phyloP scores from a whole-genome alignment of 2,329 filamentous ascomycete species.

The Penicillium oxalicum region DNA sequence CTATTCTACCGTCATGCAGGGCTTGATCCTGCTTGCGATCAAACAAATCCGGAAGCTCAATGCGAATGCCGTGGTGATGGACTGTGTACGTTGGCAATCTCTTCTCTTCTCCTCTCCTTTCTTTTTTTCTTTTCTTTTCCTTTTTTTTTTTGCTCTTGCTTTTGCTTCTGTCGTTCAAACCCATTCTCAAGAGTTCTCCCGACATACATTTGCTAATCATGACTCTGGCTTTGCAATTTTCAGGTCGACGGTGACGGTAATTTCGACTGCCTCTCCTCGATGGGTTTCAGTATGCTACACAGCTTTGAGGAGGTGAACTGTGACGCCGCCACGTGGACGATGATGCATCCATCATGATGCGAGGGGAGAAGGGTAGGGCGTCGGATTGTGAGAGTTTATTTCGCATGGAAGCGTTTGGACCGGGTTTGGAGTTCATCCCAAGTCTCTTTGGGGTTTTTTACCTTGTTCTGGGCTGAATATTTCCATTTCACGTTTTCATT shows the following conservation, averaged over 20 bases:
- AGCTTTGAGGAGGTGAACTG: slow-evolving; percentile 76
- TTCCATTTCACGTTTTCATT: not conserved
- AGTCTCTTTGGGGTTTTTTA: no score
- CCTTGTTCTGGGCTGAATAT: no score
- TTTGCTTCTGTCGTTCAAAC: no score
- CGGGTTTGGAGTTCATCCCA: no score
- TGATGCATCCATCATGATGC: slow-evolving; percentile 41
- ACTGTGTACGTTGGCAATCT: slow-evolving; percentile 59
- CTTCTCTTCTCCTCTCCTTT: not conserved
- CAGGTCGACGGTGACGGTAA: slow-evolving; percentile 67
- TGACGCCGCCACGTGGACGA: slow-evolving; percentile 57
- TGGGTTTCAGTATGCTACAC: slow-evolving; percentile 75
- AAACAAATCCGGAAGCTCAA: slow-evolving; percentile 76
- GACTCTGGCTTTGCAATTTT: slow-evolving; percentile 21
- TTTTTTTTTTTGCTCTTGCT: not conserved
- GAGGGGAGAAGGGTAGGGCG: no score
- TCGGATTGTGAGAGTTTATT: no score
- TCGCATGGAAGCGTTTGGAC: no score
- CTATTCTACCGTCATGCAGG: slow-evolving; percentile 68
- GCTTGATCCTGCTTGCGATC: slow-evolving; percentile 71
- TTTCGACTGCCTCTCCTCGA: slow-evolving; percentile 65
- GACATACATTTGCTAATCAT: not conserved
- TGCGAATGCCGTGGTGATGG: slow-evolving; percentile 65
- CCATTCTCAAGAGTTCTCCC: no score
- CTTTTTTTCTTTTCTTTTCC: not conserved